Conservation (phyloP, 1,284 basidiomycete species). For the Sporisorium reilianum region DNA sequence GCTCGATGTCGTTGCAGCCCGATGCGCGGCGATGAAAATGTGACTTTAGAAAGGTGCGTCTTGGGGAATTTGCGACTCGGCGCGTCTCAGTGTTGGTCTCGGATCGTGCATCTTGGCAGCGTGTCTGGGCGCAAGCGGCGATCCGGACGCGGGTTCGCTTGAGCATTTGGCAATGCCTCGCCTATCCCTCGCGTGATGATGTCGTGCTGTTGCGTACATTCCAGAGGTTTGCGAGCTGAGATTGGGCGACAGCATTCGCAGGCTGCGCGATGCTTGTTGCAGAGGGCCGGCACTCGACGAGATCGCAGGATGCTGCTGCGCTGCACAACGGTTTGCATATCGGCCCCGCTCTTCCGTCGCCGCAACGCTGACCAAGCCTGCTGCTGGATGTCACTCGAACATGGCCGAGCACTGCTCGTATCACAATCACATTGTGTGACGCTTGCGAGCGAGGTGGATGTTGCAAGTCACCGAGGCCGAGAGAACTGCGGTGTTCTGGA, state of each 20-base stretch:
- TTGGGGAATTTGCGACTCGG: not conserved
- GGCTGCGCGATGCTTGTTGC: not conserved
- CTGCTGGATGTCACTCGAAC: not conserved
- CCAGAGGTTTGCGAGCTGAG: not conserved
- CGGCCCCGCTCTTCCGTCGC: not conserved
- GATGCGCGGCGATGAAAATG: slow-evolving; percentile 1
- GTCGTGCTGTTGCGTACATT: not conserved
- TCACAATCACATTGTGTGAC: not conserved
- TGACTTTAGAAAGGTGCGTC: not conserved
- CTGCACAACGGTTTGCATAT: not conserved
- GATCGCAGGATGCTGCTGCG: not conserved
- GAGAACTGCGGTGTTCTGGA: not conserved
- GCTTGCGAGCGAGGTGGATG: slow-evolving; percentile 16
- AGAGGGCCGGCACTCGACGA: not conserved
- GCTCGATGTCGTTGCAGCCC: not conserved
- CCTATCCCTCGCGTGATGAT: not conserved
- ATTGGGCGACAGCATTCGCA: not conserved
- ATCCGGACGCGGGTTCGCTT: not conserved
- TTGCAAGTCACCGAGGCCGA: slow-evolving; percentile 35
- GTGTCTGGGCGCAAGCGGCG: not conserved
- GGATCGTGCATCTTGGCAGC: slow-evolving; percentile 1
- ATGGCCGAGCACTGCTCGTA: not conserved
- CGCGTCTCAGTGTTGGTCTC: slow-evolving; percentile 10
- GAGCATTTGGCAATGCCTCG: not conserved
- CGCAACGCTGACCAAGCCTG: not conserved